Conservation (phyloP, 2,329 filamentous ascomycete species). For the Colletotrichum costaricense region DNA sequence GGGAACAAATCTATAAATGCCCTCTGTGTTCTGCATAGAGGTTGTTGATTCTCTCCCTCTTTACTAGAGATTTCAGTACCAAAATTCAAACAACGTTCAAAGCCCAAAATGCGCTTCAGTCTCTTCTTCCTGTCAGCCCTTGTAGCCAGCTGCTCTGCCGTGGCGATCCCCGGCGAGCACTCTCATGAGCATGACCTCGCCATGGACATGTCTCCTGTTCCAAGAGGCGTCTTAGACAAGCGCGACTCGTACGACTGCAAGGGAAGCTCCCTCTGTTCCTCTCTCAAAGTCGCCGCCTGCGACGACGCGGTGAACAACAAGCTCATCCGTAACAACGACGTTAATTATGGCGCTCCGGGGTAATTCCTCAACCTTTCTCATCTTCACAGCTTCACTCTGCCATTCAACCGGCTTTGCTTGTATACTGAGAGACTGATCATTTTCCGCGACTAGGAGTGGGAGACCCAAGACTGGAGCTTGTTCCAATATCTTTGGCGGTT, state of each 20-base stretch:
- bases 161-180: conserved; percentile 1
- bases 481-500: background rate
- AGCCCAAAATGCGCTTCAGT: conserved; percentile 52
- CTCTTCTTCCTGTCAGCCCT: conserved; percentile 47
- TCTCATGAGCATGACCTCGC: background rate
- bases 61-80: too few relatives aligned
- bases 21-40: background rate
- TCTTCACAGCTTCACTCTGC: background rate
- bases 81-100: too few relatives aligned
- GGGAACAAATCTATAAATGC: background rate
- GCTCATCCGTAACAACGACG: conserved; percentile 17
- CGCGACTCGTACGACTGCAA: conserved; percentile 25
- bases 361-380: background rate
- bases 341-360: conserved; percentile 18
- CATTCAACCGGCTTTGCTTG: background rate
- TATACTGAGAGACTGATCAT: background rate
- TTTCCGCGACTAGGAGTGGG: background rate
- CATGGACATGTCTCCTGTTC: conserved; percentile 1
- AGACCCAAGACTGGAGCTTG: conserved; percentile 9
- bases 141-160: background rate
- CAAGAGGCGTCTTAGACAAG: conserved; percentile 4
- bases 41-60: background rate
- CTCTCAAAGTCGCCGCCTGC: conserved; percentile 1
- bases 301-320: conserved; percentile 22
- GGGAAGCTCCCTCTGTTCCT: conserved; percentile 14